Evolutionary conservation across 2,329 filamentous ascomycete genomes (phyloP).

Genomic region (Fusarium sp.): DNA sequence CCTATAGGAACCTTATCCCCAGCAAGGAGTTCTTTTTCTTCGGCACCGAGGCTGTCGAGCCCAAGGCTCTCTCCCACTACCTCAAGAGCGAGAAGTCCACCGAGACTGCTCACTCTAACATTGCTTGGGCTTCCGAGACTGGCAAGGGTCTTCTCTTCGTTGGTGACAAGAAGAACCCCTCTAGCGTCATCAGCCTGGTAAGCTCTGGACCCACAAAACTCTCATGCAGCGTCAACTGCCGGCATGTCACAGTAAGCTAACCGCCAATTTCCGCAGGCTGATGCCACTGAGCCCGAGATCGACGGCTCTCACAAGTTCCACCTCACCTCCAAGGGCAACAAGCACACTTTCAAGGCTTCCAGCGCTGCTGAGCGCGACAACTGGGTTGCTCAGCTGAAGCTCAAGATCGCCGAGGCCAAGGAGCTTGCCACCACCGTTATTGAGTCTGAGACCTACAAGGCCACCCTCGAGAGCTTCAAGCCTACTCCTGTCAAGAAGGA

Average conservation of each 20-base stretch:
- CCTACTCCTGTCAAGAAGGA: constrained; percentile 58
- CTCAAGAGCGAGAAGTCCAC: constrained; percentile 89
- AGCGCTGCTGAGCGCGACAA: constrained; percentile 83
- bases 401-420: constrained; percentile 86
- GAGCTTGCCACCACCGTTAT: constrained; percentile 77
- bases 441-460: constrained; percentile 89
- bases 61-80: constrained; percentile 79
- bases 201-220: constrained; percentile 48
- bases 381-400: constrained; percentile 88
- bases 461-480: constrained; percentile 76
- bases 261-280: constrained; percentile 53
- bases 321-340: constrained; percentile 85
- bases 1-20: constrained; percentile 81
- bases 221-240: constrained; percentile 26
- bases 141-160: constrained; percentile 96
- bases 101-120: constrained; percentile 77
- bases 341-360: constrained; percentile 91
- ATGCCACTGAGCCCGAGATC: constrained; percentile 75
- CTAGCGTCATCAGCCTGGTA: constrained; percentile 87
- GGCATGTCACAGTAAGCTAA: constrained; percentile 26
- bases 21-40: constrained; percentile 96
- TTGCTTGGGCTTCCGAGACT: constrained; percentile 91
- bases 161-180: constrained; percentile 83
- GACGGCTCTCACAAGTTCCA: constrained; percentile 84
- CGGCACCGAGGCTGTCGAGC: constrained; percentile 75